These are phyloP conservation scores for Penicillium sp. DNA, from an alignment of 2,329 filamentous ascomycete species.

Conservation along the genomic window DNA sequence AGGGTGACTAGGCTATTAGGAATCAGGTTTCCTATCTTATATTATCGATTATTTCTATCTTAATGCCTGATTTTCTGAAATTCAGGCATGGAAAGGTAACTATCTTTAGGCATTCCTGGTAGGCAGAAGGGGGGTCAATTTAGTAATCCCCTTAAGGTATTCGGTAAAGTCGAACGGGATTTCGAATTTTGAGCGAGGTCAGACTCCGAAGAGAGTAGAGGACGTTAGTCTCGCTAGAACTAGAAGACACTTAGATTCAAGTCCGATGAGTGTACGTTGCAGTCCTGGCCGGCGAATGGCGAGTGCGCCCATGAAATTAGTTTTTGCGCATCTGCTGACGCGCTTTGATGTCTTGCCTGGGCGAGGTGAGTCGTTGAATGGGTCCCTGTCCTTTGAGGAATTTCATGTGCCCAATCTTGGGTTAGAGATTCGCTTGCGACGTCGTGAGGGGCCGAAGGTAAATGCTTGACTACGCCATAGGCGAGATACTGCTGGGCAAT, in stretches of 20 bases:
- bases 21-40: too few relatives aligned
- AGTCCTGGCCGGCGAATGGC: conserved; percentile 29
- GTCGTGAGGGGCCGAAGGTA: background rate
- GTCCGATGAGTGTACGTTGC: conserved; percentile 6
- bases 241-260: too few relatives aligned
- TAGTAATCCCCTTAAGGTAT: too few relatives aligned
- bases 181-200: background rate
- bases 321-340: conserved; percentile 20
- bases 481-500: background rate
- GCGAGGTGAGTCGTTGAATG: conserved; percentile 7
- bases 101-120: too few relatives aligned
- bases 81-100: too few relatives aligned
- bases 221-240: background rate
- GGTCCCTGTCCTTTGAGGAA: conserved; percentile 28
- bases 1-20: too few relatives aligned
- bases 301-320: conserved; percentile 23
- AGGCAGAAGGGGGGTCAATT: too few relatives aligned
- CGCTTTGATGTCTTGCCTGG: too few relatives aligned
- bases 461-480: too few relatives aligned
- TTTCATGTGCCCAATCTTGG: conserved; percentile 28
- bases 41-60: too few relatives aligned
- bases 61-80: too few relatives aligned
- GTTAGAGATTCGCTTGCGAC: conserved; percentile 29
- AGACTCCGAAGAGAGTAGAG: background rate
- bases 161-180: background rate